phyloP scores from a whole-genome alignment of 176 grass and related monocot species.

The Avena sativa region DNA sequence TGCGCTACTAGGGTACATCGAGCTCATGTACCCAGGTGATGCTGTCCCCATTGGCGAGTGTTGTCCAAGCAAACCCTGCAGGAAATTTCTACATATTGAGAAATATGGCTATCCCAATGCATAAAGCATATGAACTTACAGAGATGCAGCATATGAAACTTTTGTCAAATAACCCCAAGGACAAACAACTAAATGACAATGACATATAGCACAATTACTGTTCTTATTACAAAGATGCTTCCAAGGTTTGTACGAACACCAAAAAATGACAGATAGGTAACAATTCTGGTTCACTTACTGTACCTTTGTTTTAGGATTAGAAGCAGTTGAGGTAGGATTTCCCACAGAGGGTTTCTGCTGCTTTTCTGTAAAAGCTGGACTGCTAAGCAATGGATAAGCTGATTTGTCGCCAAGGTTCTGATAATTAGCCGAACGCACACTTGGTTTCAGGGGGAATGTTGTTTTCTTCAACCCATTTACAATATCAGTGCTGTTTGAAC shows the following conservation, averaged over 20 bases:
- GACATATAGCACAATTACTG: neutral
- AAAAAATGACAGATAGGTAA: conserved; percentile 7
- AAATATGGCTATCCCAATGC: conserved; percentile 16
- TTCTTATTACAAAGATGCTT: too few relatives aligned
- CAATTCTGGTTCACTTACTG: conserved; percentile 38
- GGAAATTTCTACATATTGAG: neutral
- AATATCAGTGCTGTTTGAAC: conserved; percentile 36
- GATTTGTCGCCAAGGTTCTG: conserved; percentile 49
- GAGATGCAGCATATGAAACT: neutral
- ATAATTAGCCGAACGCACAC: conserved; percentile 43
- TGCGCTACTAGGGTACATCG: conserved; percentile 62
- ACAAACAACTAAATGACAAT: neutral
- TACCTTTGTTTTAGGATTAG: conserved; percentile 51
- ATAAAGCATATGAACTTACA: neutral
- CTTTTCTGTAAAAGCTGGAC: conserved; percentile 40
- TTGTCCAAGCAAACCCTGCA: conserved; percentile 33
- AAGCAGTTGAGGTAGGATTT: conserved; percentile 43
- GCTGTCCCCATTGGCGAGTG: conserved; percentile 9
- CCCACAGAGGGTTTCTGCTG: conserved; percentile 37
- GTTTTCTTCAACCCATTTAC: conserved; percentile 44
- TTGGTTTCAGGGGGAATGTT: conserved; percentile 37
- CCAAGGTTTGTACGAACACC: neutral
- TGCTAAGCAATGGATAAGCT: conserved; percentile 44
- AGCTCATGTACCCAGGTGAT: conserved; percentile 52
- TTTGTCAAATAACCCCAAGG: neutral